Evolutionary conservation across 2,329 filamentous ascomycete genomes (phyloP), one percentile per base, ranked within the genome.

Genomic region (Emergomyces africanus): DNA sequence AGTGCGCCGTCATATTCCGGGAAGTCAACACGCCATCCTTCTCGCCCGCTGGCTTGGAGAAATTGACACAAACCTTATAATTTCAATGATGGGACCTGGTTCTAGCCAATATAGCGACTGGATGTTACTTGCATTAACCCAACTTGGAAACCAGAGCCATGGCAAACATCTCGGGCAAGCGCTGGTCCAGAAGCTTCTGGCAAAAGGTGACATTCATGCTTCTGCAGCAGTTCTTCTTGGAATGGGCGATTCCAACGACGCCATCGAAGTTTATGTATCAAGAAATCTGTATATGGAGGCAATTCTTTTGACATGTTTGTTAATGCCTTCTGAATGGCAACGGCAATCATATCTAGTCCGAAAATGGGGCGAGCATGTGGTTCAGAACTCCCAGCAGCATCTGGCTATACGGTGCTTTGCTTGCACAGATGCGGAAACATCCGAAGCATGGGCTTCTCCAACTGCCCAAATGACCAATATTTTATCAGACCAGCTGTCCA

Each of bases 91-190:
- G 42, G 77, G 84, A 49, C 87, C 90, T 0, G 85, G 92, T 64
- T 87, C 89, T n/a, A 91, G 94, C 81, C 92, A 90, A 10, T 90
- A 88, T 2, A 89, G 89, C 0, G 94, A 97, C 72, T 99, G 94
- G 94, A 96, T 99, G 90, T 76, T 97, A 60, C 77, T 99, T 41
- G 92, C 94, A 12, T 75, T 99, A 57, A 95, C 89, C 68, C 88
- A 89, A 46, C 95, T 97, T 74, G 90, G 88, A 57, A 82, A 84
- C 2, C 79, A 84, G 62, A 79, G 83, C 42, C 90, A 90, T 1
- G 89, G 95, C 67, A 91, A 95, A 70, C 95, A 95, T 71, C 83
- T 97, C 18, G 90, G 89, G 1, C 87, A 92, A 60, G 86, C 90
- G 2, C 96, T 96, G 66, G 89, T 96, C 0, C 91, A 96, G 71